Percentiles rank a stretch among this genome's conserved stretches.
Conservation (phyloP, 345 rosid species). For the Eucalyptus regnans region DNA sequence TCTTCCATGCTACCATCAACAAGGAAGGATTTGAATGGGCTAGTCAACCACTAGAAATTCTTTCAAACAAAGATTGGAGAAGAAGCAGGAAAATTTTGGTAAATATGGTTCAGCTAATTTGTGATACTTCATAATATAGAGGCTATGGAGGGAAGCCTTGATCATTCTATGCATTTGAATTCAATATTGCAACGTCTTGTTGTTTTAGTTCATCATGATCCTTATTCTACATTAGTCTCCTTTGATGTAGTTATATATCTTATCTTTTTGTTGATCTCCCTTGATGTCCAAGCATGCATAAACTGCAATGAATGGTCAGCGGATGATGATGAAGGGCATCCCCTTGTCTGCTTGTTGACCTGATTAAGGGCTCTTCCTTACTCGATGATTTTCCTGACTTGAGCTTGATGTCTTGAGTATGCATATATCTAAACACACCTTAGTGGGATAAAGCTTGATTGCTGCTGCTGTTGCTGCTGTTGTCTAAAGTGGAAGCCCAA, state of each 20-base stretch:
- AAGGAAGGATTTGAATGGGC: background rate
- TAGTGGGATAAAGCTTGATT: background rate
- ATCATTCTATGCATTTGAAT: background rate
- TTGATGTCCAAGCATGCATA: background rate
- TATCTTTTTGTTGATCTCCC: background rate
- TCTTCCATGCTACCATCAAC: background rate
- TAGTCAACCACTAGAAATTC: background rate
- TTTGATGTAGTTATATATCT: background rate
- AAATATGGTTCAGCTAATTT: background rate
- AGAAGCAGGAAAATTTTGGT: background rate
- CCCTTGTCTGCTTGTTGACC: background rate
- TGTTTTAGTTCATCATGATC: background rate
- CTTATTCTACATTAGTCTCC: background rate
- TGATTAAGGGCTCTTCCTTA: background rate
- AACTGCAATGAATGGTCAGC: background rate
- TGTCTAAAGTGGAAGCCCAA: background rate
- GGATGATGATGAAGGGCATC: background rate
- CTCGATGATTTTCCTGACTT: background rate
- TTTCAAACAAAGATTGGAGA: background rate
- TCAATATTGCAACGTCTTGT: background rate
- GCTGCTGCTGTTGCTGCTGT: background rate
- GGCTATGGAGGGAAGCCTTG: background rate
- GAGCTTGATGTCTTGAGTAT: background rate
- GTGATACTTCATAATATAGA: background rate
- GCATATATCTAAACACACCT: background rate